Base-by-base conservation (phyloP, 2,329 filamentous ascomycete species). In the Aspergillus sojae region DNA sequence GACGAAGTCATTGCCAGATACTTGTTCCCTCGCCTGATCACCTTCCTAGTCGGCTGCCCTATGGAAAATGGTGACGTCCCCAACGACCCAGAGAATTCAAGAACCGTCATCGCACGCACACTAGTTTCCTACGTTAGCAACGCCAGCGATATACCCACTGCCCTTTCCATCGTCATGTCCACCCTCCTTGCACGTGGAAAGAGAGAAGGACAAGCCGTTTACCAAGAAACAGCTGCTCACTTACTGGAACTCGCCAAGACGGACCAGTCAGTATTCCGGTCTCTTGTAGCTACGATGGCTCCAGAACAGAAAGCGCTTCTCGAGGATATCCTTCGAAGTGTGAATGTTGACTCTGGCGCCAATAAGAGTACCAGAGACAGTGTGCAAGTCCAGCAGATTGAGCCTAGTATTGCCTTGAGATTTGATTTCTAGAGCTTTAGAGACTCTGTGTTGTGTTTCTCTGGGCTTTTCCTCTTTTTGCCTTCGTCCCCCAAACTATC, bases 351-450 rank as follows among this genome's bases (percentile, higher is more conserved):
- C 34, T 60, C 68, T 26, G 68, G 68, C 36, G 60, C 67, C n/a
- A 67, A 71, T 73, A 77, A 68, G 80, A 76, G 71, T 70, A 72
- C 69, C 74, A 73, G 74, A 63, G 80, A 81, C 70, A 77, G 75
- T 60, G 71, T 79, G 50, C 79, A 78, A 57, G 82, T 80, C 63
- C 80, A 81, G 55, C 80, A 81, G 56, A 81, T 78, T 50, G 82
- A 83, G 77, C 95, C 95, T 14, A 95, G 84, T 67, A 99, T 99
- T 83, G 93, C 93, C 60, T 79, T 99, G 74, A 95, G 96, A 85
- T 96, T 98, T 91, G 85, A 97, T 77, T 98, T 99, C 84, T 92
- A 67, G 59, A 48, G 7, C 32, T 55, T 45, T 59, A 4, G 21
- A 53, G 55, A 14, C 19, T 28, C 23, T 5, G 11, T 54, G 34